Evolutionary conservation across 2,329 filamentous ascomycete genomes (phyloP), one percentile per base, ranked within the genome.

Genomic region (Alternaria brassicae): DNA sequence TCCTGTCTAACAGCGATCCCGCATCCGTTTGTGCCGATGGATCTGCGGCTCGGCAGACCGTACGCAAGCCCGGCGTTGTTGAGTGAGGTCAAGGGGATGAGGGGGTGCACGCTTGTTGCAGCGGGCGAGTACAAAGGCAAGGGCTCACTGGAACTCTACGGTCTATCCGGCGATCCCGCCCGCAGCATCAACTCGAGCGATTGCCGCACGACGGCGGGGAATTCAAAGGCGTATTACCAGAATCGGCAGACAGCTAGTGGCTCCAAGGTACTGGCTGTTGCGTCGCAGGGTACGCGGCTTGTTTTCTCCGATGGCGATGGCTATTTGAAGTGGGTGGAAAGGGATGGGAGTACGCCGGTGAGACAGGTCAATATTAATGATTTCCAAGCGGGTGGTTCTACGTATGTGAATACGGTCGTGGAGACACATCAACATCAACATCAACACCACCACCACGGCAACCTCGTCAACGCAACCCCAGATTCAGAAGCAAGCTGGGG

Each of bases 111-210:
- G 0, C 78, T 97, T 25, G 85, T 97, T 51, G 91, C 92, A 3
- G 91, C 91, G 37, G 94, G 93, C 5, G 91, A 94, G 73, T 97
- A 97, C 80, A 96, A 95, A 68, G 92, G 90, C 30, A 93, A 95
- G 76, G 94, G 94, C 0, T 93, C 91, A 0, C 81, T 98, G 2
- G 94, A 98, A 72, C 80, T 97, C n/a, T 97, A 96, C 75, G 88
- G 88, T 13, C 79, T 92, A 1, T 81, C 79, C 23, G 78, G 78
- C 13, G 50, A 73, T 55, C 67, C 74, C 62, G 53, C 69, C 62
- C 62, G 69, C 62, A 57, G 69, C 52, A 60, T 74, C 70, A 62
- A 73, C 36, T 72, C 74, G 30, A 70, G 66, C 65, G 63, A 76
- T 19, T 62, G 54, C 25, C 61, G 69, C 32, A 75, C 72, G 0